These are phyloP conservation scores for Neoscytalidium dimidiatum DNA, from an alignment of 2,329 filamentous ascomycete genomes.

Conservation along the genomic window DNA sequence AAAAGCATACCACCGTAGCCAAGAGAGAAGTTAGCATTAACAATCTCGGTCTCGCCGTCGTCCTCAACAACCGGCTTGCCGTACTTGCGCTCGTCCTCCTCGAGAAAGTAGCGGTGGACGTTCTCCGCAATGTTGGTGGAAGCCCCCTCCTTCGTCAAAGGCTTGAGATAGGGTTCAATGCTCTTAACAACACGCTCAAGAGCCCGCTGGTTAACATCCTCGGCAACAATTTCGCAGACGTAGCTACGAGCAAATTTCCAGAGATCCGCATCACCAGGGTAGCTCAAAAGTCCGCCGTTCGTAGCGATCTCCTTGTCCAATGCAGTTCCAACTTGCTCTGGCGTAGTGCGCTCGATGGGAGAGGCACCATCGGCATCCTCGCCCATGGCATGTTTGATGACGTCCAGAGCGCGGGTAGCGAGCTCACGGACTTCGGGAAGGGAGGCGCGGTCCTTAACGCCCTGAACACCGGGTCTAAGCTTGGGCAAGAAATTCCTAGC, in stretches of 20 bases:
- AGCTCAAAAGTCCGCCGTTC: slow-evolving; percentile 62
- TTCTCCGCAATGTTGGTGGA: slow-evolving; percentile 68
- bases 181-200: slow-evolving; percentile 69
- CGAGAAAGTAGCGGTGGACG: slow-evolving; percentile 76
- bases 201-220: slow-evolving; percentile 83
- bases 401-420: slow-evolving; percentile 75
- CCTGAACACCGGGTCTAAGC: slow-evolving; percentile 89
- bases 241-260: slow-evolving; percentile 72
- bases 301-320: slow-evolving; percentile 77
- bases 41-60: slow-evolving; percentile 91
- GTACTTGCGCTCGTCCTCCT: slow-evolving; percentile 84
- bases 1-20: slow-evolving; percentile 98
- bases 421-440: slow-evolving; percentile 93
- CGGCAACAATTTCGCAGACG: slow-evolving; percentile 80
- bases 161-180: slow-evolving; percentile 74
- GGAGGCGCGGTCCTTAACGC: slow-evolving; percentile 82
- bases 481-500: slow-evolving; percentile 94
- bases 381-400: slow-evolving; percentile 93
- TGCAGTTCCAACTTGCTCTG: slow-evolving; percentile 72
- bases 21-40: slow-evolving; percentile 96
- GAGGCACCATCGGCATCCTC: slow-evolving; percentile 60
- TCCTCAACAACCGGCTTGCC: slow-evolving; percentile 84
- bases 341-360: slow-evolving; percentile 64
- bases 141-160: slow-evolving; percentile 64
- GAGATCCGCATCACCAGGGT: slow-evolving; percentile 61